A percentile compares a stretch with the other conserved stretches of the same genome.
phyloP scores from a whole-genome alignment of 148 eudicot species.

The Cornus florida region DNA sequence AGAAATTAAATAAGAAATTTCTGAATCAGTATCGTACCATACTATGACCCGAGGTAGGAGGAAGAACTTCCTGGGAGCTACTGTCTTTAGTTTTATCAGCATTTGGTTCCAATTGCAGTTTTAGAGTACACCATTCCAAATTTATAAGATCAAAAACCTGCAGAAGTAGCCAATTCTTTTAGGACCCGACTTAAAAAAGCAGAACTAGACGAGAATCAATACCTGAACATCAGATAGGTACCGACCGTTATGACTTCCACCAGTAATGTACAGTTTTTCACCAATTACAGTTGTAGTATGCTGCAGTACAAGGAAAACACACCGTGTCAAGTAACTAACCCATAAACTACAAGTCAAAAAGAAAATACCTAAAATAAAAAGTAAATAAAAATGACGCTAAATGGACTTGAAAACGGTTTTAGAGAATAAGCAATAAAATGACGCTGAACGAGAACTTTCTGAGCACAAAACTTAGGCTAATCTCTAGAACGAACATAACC shows the following conservation, averaged over 20 bases:
- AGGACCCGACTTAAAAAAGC: not conserved
- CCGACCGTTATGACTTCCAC: slow-evolving; percentile 97
- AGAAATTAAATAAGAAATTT: not conserved
- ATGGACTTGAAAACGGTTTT: not conserved
- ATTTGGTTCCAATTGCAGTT: slow-evolving; percentile 35
- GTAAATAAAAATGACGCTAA: not conserved
- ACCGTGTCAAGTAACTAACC: not conserved
- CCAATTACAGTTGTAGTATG: slow-evolving; percentile 76
- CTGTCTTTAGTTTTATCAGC: slow-evolving; percentile 35
- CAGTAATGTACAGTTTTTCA: slow-evolving; percentile 66
- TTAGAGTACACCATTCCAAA: slow-evolving; percentile 72
- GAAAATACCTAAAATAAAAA: not conserved
- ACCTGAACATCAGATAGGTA: slow-evolving; percentile 92
- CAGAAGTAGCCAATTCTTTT: slow-evolving; percentile 15
- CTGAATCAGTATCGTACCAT: slow-evolving; percentile 50
- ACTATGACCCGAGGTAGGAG: slow-evolving; percentile 80
- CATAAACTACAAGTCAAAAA: not conserved
- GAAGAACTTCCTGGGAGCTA: slow-evolving; percentile 43
- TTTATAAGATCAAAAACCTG: slow-evolving; percentile 81
- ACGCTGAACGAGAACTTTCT: not conserved
- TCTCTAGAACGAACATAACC: slow-evolving; percentile 34
- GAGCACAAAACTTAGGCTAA: not conserved
- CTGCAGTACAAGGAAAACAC: slow-evolving; percentile 28
- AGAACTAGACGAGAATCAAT: slow-evolving; percentile 2
- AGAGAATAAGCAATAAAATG: not conserved